Evolutionary conservation across 1,139 yeast species (phyloP).

Genomic region (Debaryomyces fabryi): DNA sequence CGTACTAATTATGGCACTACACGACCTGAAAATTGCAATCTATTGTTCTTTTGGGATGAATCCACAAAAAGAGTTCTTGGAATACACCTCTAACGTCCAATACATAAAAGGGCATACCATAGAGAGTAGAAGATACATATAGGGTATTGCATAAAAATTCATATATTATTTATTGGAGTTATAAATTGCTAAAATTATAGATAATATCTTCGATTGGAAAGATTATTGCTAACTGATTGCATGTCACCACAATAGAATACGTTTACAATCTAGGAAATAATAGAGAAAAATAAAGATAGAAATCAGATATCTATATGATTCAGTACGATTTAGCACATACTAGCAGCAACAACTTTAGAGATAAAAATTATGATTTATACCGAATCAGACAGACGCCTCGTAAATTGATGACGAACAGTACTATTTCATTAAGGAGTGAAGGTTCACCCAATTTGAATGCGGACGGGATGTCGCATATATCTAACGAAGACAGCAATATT

Average conservation of each 20-base stretch:
- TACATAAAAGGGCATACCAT: background rate
- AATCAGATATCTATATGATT: conserved; percentile 2
- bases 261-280: background rate
- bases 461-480: background rate
- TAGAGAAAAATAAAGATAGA: conserved; percentile 4
- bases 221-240: conserved; percentile 4
- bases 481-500: background rate
- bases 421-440: conserved; percentile 2
- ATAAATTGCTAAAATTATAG: conserved; percentile 1
- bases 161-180: background rate
- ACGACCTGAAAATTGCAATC: conserved; percentile 5
- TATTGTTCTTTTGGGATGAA: conserved; percentile 4
- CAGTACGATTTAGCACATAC: conserved; percentile 6
- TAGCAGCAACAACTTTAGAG: background rate
- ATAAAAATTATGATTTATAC: conserved; percentile 4
- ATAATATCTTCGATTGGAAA: background rate
- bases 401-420: background rate
- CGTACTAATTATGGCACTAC: conserved; percentile 1
- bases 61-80: conserved; percentile 3
- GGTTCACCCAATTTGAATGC: conserved; percentile 1
- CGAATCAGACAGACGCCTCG: background rate
- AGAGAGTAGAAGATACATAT: background rate
- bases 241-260: conserved; percentile 1
- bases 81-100: background rate
- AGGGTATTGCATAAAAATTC: background rate